These are phyloP conservation scores for Quercus variabilis DNA, from an alignment of 306 rosid genomes.

Conservation along the genomic window DNA sequence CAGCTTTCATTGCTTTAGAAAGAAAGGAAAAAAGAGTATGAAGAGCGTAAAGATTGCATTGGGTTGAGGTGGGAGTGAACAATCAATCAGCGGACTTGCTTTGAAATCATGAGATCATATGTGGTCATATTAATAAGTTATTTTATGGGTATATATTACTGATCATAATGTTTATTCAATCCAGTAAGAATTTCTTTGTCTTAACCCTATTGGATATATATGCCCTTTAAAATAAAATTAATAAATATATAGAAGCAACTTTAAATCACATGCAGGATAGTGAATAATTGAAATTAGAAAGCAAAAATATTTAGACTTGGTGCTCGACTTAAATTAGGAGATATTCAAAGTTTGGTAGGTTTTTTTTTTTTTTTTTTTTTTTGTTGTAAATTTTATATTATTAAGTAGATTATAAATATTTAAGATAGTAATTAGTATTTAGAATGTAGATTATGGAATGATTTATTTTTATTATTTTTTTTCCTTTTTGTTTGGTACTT, in stretches of 20 bases:
- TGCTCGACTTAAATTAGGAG: too few relatives aligned
- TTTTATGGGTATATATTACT: neutral
- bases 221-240: neutral
- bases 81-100: neutral
- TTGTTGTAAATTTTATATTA: too few relatives aligned
- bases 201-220: neutral
- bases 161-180: neutral
- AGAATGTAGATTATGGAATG: too few relatives aligned
- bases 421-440: too few relatives aligned
- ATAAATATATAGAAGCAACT: neutral
- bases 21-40: neutral
- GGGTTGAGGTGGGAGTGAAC: neutral
- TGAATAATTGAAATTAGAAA: neutral
- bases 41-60: neutral
- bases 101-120: neutral
- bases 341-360: too few relatives aligned
- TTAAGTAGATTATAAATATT: too few relatives aligned
- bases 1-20: neutral
- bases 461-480: too few relatives aligned
- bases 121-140: neutral
- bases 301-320: too few relatives aligned
- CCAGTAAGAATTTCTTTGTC: neutral
- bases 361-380: too few relatives aligned
- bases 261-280: neutral
- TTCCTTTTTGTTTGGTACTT: too few relatives aligned